Evolutionary conservation across 768 basidiomycete species (phyloP), one percentile per base, ranked within the genome.

Genomic region (Bullera alba): DNA sequence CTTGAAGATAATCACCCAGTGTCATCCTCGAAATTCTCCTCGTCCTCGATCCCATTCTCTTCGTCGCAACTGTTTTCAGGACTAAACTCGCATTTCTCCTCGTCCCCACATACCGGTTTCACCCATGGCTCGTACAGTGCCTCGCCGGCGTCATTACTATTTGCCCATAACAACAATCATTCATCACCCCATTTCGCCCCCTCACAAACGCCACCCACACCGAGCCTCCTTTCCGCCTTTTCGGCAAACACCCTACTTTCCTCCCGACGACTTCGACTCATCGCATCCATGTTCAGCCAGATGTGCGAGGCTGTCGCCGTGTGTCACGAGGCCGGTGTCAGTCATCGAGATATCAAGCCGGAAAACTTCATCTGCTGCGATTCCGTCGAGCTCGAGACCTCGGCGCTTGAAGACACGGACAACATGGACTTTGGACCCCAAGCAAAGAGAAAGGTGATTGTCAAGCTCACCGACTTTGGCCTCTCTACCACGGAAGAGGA

Each of bases 271-370:
- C 81, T 99, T 25, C 85, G 87, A 15, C 81, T 99, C 59, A 90
- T 99, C 65, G 83, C 91, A 2, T 85, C 87, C 69, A 99, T 99
- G 93, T 97, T 99, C 74, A 77, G 82, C 17, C 95, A 97, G 75
- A 99, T 99, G 93, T 97, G 93, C 69, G 88, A 92, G 57, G 92
- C 93, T 37, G 92, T 99, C 12, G 87, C 88, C 2, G 82, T 85
- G 5, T 96, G 93, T 74, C 93, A 99, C 69, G 83, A 83, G 16
- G 82, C 84, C 54, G 84, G 84, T 30, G 86, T 99, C 54, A 89
- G 84, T 69, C 93, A 99, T 70, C 83, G 93, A 54, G 93, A 99
- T 73, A 96, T 99, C 80, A 99, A 99, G 76, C 93, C 93, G 0
- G 93, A 97, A 77, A 96, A 97, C 76, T 73, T 74, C 49, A 74